phyloP scores from a whole-genome alignment of 805 yeast species.

The Sugiyamaella qingdaonensis region DNA sequence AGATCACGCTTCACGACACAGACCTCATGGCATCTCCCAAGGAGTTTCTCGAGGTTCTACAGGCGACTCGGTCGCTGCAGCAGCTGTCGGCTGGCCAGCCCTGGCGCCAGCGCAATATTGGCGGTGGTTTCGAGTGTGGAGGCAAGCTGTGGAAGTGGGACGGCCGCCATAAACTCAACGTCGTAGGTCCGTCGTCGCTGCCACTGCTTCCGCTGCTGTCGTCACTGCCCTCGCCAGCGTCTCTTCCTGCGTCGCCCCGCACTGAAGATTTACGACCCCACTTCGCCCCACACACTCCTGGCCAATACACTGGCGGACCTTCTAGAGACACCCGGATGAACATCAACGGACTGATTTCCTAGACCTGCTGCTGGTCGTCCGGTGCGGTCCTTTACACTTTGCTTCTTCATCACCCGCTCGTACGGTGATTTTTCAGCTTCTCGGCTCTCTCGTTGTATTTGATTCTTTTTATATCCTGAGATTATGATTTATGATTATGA shows the following conservation, averaged over 20 bases:
- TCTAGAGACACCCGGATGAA: conserved; percentile 12
- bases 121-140: conserved; percentile 37
- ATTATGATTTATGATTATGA: no score
- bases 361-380: not conserved
- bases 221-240: no score
- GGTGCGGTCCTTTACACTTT: not conserved
- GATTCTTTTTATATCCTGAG: not conserved
- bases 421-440: not conserved
- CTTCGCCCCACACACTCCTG: not conserved
- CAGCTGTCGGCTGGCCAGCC: conserved; percentile 33
- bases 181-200: conserved; percentile 19
- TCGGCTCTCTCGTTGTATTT: not conserved
- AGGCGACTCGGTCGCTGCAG: conserved; percentile 41
- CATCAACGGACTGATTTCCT: conserved; percentile 18
- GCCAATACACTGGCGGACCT: not conserved
- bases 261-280: not conserved
- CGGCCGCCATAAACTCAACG: conserved; percentile 31
- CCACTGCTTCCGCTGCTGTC: not conserved
- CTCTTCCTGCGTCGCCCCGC: not conserved
- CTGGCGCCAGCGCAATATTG: conserved; percentile 22
- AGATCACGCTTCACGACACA: conserved; percentile 23
- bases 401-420: not conserved
- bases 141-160: conserved; percentile 39
- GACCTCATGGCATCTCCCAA: conserved; percentile 26
- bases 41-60: conserved; percentile 38